Base-by-base conservation (phyloP, 805 yeast species). In the Ogataea populi-albae region DNA sequence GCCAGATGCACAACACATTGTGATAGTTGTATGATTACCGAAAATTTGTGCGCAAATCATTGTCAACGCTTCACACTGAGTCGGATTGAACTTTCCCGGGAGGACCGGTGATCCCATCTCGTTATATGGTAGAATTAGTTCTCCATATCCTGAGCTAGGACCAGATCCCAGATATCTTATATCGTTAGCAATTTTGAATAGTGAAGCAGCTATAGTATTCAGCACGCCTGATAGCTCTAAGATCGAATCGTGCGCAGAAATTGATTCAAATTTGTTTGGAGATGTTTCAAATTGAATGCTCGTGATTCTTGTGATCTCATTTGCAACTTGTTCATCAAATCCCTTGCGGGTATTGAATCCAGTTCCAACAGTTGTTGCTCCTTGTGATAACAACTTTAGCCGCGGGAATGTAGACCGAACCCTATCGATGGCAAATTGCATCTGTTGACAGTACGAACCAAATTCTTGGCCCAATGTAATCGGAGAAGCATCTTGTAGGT, bases 31-130 rank as follows among this genome's bases (percentile, higher is more conserved):
- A 66, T 91, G 79, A 78, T 91, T 91, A 63, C 98, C 98, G 61
- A 91, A 86, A 16, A 91, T 96, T 73, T 91, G 98, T 46, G 91
- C 77, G 60, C 95, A 86, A 45, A 91, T 96, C 95, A 91, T 94
- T 45, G 98, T 89, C 62, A 91, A 69, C 36, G 98, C 98, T 74
- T 91, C 98, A 66, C 88, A 88, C 73, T 91, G 98, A 38, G 98
- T 91, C 48, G 98, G 98, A 75, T 91, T 91, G 46, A 91, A 96
- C 71, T 91, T 91, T 61, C 98, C 98, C 34, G 98, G 97, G 96
- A 91, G 91, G 64, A 91, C 89, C 12, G 96, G 86, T 41, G 96
- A 86, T 58, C 98, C 98, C 39, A 98, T 97, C 71, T 91, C 98
- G 65, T 91, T 91, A 71, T 87, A 96, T 47, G 98, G 98, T 52